phyloP scores from a whole-genome alignment of 495 filamentous ascomycete species.

The Clavariopsis aquatica region DNA sequence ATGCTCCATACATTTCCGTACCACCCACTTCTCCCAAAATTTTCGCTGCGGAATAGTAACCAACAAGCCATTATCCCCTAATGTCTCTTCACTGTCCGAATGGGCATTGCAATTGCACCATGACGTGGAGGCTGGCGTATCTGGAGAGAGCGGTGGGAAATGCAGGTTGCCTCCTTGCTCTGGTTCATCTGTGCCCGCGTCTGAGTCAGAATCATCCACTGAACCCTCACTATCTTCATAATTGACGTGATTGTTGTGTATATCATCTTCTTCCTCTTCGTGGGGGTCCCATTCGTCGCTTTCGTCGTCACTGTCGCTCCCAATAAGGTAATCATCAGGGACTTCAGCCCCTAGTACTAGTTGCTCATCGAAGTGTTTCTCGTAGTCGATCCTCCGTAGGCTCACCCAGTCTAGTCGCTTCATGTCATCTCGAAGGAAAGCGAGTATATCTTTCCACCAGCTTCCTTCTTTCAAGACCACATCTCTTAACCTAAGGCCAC shows the following conservation, averaged over 20 bases:
- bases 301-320: slow-evolving; percentile 46
- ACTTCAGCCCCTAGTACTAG: slow-evolving; percentile 49
- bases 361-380: slow-evolving; percentile 54
- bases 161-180: slow-evolving; percentile 44
- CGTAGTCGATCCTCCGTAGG: slow-evolving; percentile 63
- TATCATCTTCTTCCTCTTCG: slow-evolving; percentile 37
- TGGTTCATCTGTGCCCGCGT: slow-evolving; percentile 40
- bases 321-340: slow-evolving; percentile 47
- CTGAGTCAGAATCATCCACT: slow-evolving; percentile 26
- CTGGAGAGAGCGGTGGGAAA: slow-evolving; percentile 46
- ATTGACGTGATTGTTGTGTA: slow-evolving; percentile 27
- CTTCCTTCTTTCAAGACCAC: slow-evolving; percentile 61
- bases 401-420: slow-evolving; percentile 60
- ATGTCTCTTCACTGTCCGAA: slow-evolving; percentile 48
- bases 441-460: slow-evolving; percentile 63
- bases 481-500: slow-evolving; percentile 59
- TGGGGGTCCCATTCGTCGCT: slow-evolving; percentile 38
- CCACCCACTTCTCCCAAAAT: slow-evolving; percentile 67
- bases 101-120: slow-evolving; percentile 53
- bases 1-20: slow-evolving; percentile 43
- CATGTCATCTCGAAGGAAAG: slow-evolving; percentile 60
- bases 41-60: slow-evolving; percentile 57
- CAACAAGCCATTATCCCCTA: slow-evolving; percentile 59
- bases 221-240: slow-evolving; percentile 29
- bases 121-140: slow-evolving; percentile 50